These are phyloP conservation scores for Trichoderma reesei DNA, from an alignment of 495 filamentous ascomycete genomes.

Conservation along the genomic window DNA sequence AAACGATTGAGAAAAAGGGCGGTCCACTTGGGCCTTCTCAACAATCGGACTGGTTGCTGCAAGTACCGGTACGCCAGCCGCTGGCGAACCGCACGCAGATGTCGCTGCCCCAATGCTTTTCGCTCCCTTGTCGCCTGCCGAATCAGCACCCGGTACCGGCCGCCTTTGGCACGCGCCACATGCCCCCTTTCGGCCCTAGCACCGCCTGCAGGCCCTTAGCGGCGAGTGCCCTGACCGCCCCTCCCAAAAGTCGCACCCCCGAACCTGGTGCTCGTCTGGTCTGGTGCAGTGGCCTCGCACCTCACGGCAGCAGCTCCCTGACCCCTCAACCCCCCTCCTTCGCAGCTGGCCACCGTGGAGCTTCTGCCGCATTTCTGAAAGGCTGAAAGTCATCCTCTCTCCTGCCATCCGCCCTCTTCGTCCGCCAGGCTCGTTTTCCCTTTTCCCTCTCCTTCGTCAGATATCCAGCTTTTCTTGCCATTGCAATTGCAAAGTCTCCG, in stretches of 20 bases:
- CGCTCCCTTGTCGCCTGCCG: too few relatives aligned
- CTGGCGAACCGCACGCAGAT: neutral
- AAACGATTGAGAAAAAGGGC: neutral
- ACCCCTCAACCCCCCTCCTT: conserved; percentile 8
- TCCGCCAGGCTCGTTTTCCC: conserved; percentile 12
- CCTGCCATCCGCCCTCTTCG: conserved; percentile 3
- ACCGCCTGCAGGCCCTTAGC: neutral
- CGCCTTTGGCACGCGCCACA: neutral
- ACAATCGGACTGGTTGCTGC: neutral
- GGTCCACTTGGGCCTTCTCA: conserved; percentile 11
- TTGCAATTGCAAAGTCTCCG: conserved; percentile 3
- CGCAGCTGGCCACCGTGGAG: conserved; percentile 10
- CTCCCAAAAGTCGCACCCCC: neutral
- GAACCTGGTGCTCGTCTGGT: neutral
- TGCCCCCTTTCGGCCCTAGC: neutral
- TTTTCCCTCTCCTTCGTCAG: conserved; percentile 15
- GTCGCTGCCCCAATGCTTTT: conserved; percentile 8
- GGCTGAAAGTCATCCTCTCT: conserved; percentile 11
- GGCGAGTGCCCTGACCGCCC: conserved; percentile 1
- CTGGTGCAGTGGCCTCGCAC: too few relatives aligned
- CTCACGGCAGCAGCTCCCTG: neutral
- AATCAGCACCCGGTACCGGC: neutral
- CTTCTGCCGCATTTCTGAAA: conserved; percentile 10
- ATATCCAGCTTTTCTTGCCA: conserved; percentile 8
- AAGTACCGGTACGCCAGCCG: conserved; percentile 10